These are phyloP conservation scores for Trametes coccinea DNA, from an alignment of 768 basidiomycete species.

Conservation along the genomic window DNA sequence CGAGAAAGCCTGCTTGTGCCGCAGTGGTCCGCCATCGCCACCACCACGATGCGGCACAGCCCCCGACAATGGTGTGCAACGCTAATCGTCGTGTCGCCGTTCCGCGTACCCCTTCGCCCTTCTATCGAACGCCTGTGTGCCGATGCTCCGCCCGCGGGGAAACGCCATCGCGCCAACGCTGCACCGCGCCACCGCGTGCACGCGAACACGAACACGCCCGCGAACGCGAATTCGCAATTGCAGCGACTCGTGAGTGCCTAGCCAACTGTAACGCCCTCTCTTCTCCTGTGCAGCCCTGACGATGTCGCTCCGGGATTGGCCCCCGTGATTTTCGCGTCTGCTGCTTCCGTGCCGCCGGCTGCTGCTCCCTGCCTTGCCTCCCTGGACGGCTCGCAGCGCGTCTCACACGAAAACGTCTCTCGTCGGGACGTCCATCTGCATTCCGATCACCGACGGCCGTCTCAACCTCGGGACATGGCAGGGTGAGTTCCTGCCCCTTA, in stretches of 20 bases:
- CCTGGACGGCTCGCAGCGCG: conserved; percentile 46
- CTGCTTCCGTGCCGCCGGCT: background rate
- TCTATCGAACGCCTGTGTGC: conserved; percentile 1
- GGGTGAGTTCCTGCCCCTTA: conserved; percentile 46
- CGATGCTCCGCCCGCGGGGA: too few relatives aligned
- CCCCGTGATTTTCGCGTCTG: background rate
- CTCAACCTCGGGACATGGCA: conserved; percentile 93
- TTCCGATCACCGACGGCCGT: conserved; percentile 80
- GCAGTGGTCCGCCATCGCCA: background rate
- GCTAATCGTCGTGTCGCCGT: background rate
- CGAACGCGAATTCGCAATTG: conserved; percentile 1
- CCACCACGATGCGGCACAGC: background rate
- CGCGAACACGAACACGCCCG: too few relatives aligned
- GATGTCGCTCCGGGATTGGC: background rate
- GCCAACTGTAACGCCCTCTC: background rate
- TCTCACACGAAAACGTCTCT: conserved; percentile 91
- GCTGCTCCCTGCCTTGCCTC: too few relatives aligned
- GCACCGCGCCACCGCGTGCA: too few relatives aligned
- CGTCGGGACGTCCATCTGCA: conserved; percentile 76
- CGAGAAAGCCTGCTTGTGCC: background rate
- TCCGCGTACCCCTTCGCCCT: conserved; percentile 6
- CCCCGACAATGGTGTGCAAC: background rate
- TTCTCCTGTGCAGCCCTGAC: background rate
- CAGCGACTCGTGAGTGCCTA: conserved; percentile 70
- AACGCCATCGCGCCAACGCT: too few relatives aligned